Evolutionary conservation across 805 yeast genomes (phyloP).

Genomic region (Priceomyces castillae): DNA sequence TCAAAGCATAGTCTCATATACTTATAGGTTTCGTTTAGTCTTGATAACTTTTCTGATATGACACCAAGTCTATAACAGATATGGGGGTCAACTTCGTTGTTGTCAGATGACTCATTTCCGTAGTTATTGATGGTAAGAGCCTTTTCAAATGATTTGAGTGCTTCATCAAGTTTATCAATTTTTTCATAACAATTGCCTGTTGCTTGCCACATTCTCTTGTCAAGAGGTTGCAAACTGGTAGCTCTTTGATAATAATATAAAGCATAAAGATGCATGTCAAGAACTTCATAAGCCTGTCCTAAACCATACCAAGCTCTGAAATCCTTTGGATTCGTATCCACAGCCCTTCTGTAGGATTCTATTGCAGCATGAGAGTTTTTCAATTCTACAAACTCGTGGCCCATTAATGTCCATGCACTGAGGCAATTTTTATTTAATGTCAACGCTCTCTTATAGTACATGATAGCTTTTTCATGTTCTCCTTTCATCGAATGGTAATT

Average conservation of each 20-base stretch:
- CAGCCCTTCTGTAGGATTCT: conserved; percentile 90
- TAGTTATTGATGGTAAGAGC: conserved; percentile 58
- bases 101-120: conserved; percentile 9
- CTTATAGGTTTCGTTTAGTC: conserved; percentile 49
- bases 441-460: conserved; percentile 88
- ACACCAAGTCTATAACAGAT: conserved; percentile 67
- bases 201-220: conserved; percentile 95
- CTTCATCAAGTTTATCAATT: conserved; percentile 64
- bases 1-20: conserved; percentile 70
- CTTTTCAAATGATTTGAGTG: conserved; percentile 77
- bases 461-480: conserved; percentile 92
- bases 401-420: conserved; percentile 97
- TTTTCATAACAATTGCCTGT: conserved; percentile 86
- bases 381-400: conserved; percentile 95
- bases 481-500: conserved; percentile 88
- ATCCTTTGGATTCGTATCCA: conserved; percentile 83
- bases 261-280: conserved; percentile 92
- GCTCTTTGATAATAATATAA: conserved; percentile 91
- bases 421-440: conserved; percentile 75
- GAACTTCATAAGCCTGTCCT: conserved; percentile 96
- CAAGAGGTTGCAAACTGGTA: conserved; percentile 81
- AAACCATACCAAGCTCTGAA: conserved; percentile 98
- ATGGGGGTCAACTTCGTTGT: conserved; percentile 34
- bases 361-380: conserved; percentile 97
- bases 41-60: conserved; percentile 57